phyloP scores from a whole-genome alignment of 106 monocot genomes.

The Vanilla planifolia region DNA sequence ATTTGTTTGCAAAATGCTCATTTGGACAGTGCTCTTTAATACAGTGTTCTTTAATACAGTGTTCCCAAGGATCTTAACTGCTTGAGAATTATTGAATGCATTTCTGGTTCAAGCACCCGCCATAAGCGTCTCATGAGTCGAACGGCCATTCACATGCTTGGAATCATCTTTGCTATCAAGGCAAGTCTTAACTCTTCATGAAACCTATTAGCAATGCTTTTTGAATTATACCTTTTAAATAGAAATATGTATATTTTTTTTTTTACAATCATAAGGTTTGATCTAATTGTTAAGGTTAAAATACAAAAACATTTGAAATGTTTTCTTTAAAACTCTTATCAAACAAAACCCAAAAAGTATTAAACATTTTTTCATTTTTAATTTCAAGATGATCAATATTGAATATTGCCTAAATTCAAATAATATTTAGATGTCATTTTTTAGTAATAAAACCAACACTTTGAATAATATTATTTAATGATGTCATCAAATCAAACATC shows the following conservation, averaged over 20 bases:
- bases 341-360: too few relatives aligned
- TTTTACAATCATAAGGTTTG: background rate
- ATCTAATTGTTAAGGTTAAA: too few relatives aligned
- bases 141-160: slow-evolving; percentile 55
- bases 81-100: slow-evolving; percentile 70
- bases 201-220: too few relatives aligned
- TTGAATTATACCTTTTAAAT: background rate
- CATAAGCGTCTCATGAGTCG: slow-evolving; percentile 53
- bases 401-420: too few relatives aligned
- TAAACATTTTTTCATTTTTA: too few relatives aligned
- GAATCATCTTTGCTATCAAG: slow-evolving; percentile 34
- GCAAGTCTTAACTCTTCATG: slow-evolving; percentile 28
- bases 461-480: too few relatives aligned
- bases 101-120: slow-evolving; percentile 35
- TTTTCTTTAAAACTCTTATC: too few relatives aligned
- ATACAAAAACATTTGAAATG: too few relatives aligned
- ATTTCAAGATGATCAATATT: too few relatives aligned
- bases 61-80: slow-evolving; percentile 69
- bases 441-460: too few relatives aligned
- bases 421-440: too few relatives aligned
- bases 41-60: slow-evolving; percentile 30
- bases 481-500: too few relatives aligned
- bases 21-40: background rate
- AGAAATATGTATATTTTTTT: background rate
- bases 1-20: background rate